These are phyloP conservation scores for Podospora pseudocomata DNA, from an alignment of 495 filamentous ascomycete species.

Conservation along the genomic window DNA sequence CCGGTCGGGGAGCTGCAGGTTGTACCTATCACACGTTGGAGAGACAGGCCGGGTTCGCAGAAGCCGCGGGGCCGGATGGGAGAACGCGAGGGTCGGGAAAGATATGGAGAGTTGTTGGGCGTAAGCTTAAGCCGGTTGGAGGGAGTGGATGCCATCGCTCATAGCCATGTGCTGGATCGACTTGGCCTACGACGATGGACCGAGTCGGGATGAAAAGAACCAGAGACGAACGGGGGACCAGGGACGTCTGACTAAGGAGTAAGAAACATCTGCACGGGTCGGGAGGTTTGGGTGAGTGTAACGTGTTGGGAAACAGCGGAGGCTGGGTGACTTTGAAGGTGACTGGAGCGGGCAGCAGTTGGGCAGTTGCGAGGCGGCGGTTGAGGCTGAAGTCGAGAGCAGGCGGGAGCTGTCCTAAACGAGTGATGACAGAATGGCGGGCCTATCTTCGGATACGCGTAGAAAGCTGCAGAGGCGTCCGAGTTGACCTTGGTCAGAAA, in stretches of 20 bases:
- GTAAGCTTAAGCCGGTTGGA: slow-evolving; percentile 68
- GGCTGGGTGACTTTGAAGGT: slow-evolving; percentile 1
- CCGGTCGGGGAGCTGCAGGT: slow-evolving; percentile 80
- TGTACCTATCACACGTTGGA: slow-evolving; percentile 83
- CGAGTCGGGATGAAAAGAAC: background rate
- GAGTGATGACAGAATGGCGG: slow-evolving; percentile 19
- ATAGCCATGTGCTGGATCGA: slow-evolving; percentile 42
- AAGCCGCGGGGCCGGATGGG: slow-evolving; percentile 43
- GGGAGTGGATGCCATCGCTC: slow-evolving; percentile 55
- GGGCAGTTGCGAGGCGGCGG: background rate
- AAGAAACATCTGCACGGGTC: slow-evolving; percentile 16
- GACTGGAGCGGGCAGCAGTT: slow-evolving; percentile 9
- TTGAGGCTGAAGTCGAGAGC: background rate
- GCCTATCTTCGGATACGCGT: background rate
- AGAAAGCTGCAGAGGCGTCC: slow-evolving; percentile 12
- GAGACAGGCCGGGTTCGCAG: slow-evolving; percentile 57
- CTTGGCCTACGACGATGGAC: slow-evolving; percentile 21
- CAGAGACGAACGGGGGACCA: background rate
- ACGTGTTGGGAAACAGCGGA: slow-evolving; percentile 8
- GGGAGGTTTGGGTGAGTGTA: slow-evolving; percentile 1
- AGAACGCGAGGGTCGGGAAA: slow-evolving; percentile 59
- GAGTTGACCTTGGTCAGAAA: slow-evolving; percentile 10
- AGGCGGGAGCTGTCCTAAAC: slow-evolving; percentile 9
- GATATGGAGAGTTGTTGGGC: slow-evolving; percentile 72
- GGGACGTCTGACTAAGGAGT: slow-evolving; percentile 16